Evolutionary conservation across 768 basidiomycete genomes (phyloP), one percentile per base, ranked within the genome.

Genomic region (Stropharia rugosoannulata): DNA sequence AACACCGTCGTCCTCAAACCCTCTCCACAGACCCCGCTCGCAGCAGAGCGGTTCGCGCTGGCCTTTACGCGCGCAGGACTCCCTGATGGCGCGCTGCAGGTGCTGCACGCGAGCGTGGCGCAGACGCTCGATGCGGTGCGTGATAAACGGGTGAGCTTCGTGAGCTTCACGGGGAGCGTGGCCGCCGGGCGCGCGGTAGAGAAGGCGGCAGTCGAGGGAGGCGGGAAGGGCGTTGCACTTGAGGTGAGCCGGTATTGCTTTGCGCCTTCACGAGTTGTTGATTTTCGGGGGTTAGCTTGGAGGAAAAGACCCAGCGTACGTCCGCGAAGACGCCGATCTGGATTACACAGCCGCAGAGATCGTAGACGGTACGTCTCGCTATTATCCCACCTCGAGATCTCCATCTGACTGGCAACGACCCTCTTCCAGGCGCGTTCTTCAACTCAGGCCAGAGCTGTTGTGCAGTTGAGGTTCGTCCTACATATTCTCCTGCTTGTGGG

Each of bases 401-500:
- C 27, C 38, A 53, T 32, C 9, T 32, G 29, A 29, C 3, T 25
- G 3, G 44, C 1, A 11, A 10, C 11, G 41, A 36, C 12, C 8
- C 3, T 46, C 12, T 18, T 39, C 1, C 62, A 93, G 91, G 93
- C 37, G 88, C 93, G 4, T 87, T 95, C 73, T 99, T 94, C 79
- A 98, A 98, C 71, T 95, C 95, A 13, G 97, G 97, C 1, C 97
- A 99, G 72, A 95, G 93, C 60, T 98, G 96, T 70, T 98, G 96
- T 66, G 85, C 90, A 0, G 77, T 98, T 57, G 97, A 99, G 78
- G 90, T 89, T 58, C 13, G 75, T 64, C 9, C 2, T 32, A 2
- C 2, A 32, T 7, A 2, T 32, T 1, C 29, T 5, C 36, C 9
- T 29, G 5, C 35, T 5, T 6, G 4, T 35, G 12, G 41, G 1